Evolutionary conservation across 139 green algal species (phyloP).

Genomic region (Auxenochlorella pyrenoidosa): DNA sequence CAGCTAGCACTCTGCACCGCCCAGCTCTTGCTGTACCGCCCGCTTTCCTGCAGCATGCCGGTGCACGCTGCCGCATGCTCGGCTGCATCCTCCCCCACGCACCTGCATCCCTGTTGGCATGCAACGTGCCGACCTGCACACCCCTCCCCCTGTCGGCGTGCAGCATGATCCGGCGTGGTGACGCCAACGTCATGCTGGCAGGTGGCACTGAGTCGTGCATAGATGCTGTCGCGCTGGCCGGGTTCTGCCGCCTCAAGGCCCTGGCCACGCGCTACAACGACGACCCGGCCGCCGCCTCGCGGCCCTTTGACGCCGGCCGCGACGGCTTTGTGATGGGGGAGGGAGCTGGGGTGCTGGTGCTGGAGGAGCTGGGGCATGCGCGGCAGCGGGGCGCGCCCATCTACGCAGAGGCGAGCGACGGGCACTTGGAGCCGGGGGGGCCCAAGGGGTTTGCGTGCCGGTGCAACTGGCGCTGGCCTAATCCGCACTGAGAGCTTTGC

Average conservation of each 20-base stretch:
- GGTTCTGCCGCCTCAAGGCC: slow-evolving; percentile 85
- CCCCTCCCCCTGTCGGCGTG: too few species aligned
- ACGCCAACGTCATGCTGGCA: slow-evolving; percentile 92
- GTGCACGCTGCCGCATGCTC: background rate
- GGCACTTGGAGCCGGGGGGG: background rate
- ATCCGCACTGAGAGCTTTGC: too few species aligned
- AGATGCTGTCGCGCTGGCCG: slow-evolving; percentile 85
- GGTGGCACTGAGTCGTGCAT: slow-evolving; percentile 89
- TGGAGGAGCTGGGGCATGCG: slow-evolving; percentile 76
- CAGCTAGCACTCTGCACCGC: too few species aligned
- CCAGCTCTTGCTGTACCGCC: too few species aligned
- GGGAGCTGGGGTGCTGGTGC: slow-evolving; percentile 79
- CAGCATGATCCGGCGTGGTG: slow-evolving; percentile 80
- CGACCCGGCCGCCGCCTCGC: slow-evolving; percentile 52
- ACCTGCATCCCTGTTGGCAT: background rate
- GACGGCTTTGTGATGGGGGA: slow-evolving; percentile 88
- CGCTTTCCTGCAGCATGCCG: too few species aligned
- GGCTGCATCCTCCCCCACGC: too few species aligned
- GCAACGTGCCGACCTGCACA: too few species aligned
- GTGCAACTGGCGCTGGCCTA: too few species aligned
- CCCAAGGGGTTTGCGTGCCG: background rate
- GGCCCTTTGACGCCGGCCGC: slow-evolving; percentile 74
- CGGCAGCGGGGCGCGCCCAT: slow-evolving; percentile 57
- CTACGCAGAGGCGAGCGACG: slow-evolving; percentile 77
- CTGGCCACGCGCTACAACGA: slow-evolving; percentile 67